These are phyloP conservation scores for Fonsecaea erecta DNA, from an alignment of 2,329 filamentous ascomycete genomes.

Conservation along the genomic window DNA sequence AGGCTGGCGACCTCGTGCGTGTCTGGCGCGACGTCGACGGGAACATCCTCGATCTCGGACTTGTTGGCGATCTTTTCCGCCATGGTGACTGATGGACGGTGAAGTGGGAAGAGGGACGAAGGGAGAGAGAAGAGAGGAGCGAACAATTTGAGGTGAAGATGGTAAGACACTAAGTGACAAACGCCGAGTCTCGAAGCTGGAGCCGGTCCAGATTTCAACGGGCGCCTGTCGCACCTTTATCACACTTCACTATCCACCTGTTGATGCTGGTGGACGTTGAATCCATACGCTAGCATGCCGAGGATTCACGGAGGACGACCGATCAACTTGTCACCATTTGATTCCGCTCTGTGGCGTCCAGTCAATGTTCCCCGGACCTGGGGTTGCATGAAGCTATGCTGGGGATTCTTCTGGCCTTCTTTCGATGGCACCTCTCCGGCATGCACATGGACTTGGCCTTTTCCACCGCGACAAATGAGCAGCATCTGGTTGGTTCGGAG, in stretches of 20 bases:
- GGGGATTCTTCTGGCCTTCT: background rate
- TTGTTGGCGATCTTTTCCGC: slow-evolving; percentile 19
- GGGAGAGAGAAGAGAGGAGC: background rate
- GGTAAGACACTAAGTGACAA: background rate
- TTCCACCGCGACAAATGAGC: background rate
- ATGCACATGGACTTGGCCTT: slow-evolving; percentile 3
- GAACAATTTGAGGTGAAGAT: background rate
- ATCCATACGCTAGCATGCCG: slow-evolving; percentile 4
- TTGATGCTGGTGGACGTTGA: background rate
- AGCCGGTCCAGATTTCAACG: background rate
- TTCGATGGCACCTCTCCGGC: background rate
- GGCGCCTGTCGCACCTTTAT: slow-evolving; percentile 1
- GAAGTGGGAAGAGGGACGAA: background rate
- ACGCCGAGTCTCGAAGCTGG: background rate
- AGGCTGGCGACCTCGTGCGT: slow-evolving; percentile 17
- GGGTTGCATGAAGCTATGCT: slow-evolving; percentile 5
- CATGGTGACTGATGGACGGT: slow-evolving; percentile 10
- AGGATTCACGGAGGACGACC: background rate
- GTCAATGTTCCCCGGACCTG: slow-evolving; percentile 14
- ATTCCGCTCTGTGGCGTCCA: slow-evolving; percentile 21
- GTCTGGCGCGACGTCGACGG: slow-evolving; percentile 21
- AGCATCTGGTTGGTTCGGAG: background rate
- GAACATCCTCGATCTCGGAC: slow-evolving; percentile 32
- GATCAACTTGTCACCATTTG: slow-evolving; percentile 4
- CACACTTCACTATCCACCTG: background rate